phyloP scores from a whole-genome alignment of 1,284 basidiomycete species.

The Athelia sp. region DNA sequence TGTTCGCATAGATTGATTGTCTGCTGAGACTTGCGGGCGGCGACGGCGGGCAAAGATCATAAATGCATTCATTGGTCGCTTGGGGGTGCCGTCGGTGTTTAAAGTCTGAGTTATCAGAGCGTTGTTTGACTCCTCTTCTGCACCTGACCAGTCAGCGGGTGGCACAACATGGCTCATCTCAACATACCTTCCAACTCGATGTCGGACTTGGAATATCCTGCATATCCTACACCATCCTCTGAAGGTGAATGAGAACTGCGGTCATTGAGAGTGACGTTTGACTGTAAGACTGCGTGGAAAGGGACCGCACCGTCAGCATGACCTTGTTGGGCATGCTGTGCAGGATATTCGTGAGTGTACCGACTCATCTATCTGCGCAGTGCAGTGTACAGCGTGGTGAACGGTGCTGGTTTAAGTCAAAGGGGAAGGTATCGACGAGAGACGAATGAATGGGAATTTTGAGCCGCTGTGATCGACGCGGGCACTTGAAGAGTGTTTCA shows the following conservation, averaged over 20 bases:
- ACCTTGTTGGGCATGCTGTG: background rate
- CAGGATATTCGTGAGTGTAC: background rate
- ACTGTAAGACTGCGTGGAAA: background rate
- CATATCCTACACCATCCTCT: background rate
- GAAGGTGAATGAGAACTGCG: background rate
- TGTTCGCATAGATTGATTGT: conserved; percentile 80
- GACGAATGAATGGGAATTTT: background rate
- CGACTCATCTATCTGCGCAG: background rate
- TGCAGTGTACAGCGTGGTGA: background rate
- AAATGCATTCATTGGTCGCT: conserved; percentile 85
- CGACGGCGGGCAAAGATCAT: conserved; percentile 85
- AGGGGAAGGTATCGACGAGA: background rate
- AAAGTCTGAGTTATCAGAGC: conserved; percentile 69
- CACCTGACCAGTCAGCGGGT: conserved; percentile 10
- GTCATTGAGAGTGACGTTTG: background rate
- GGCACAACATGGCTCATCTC: conserved; percentile 1
- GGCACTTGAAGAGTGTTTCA: background rate
- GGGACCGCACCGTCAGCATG: background rate
- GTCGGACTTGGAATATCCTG: conserved; percentile 21
- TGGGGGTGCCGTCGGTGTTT: conserved; percentile 79
- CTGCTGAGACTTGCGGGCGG: conserved; percentile 73
- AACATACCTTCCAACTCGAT: conserved; percentile 36
- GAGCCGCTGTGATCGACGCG: background rate
- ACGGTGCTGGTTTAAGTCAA: background rate
- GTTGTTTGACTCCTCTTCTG: conserved; percentile 43